phyloP scores from a whole-genome alignment of 768 basidiomycete species.

The Trametes sanguinea region DNA sequence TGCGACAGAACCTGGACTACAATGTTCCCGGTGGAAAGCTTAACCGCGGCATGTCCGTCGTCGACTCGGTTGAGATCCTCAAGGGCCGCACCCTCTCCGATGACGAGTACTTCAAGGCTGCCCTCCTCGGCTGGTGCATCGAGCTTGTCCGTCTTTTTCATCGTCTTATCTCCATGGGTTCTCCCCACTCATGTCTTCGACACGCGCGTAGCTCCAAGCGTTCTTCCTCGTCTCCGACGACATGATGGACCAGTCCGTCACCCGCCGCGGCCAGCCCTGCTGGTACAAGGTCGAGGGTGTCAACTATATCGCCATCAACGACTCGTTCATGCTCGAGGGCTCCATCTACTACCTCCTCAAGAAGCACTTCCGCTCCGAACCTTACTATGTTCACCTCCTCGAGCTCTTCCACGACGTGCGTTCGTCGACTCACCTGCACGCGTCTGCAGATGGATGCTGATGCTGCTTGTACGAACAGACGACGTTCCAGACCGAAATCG shows the following conservation, averaged over 20 bases:
- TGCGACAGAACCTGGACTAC: constrained; percentile 75
- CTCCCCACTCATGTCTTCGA: no score
- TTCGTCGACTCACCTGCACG: not conserved
- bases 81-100: constrained; percentile 69
- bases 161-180: no score
- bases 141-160: constrained; percentile 73
- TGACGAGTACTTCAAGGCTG: constrained; percentile 86
- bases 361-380: constrained; percentile 75
- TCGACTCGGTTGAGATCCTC: constrained; percentile 89
- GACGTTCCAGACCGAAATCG: constrained; percentile 92
- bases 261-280: constrained; percentile 92
- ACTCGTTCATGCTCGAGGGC: constrained; percentile 93
- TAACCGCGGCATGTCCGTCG: constrained; percentile 94
- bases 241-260: constrained; percentile 95
- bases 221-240: constrained; percentile 97
- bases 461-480: constrained; percentile 34
- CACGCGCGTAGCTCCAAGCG: constrained; percentile 80
- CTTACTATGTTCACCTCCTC: constrained; percentile 86
- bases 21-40: constrained; percentile 97
- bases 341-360: constrained; percentile 92
- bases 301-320: constrained; percentile 91
- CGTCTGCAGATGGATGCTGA: not conserved
- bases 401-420: constrained; percentile 88
- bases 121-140: constrained; percentile 92
- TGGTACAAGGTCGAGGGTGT: constrained; percentile 80